phyloP scores from a whole-genome alignment of 1,139 yeast species.

The Protomyces gravidus region DNA sequence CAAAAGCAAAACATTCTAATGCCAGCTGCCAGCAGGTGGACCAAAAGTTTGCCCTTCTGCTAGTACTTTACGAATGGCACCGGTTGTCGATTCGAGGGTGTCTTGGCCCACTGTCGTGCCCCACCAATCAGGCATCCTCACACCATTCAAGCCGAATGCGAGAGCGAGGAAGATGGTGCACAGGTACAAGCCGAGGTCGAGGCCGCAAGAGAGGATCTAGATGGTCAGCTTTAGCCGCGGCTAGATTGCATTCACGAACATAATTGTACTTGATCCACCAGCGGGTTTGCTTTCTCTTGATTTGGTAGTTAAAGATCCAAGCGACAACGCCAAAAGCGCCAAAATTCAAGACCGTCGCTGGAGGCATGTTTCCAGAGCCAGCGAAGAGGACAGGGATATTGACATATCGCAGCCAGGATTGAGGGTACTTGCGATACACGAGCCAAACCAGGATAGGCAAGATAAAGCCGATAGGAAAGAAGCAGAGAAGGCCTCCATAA shows the following conservation, averaged over 20 bases:
- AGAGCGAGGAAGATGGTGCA: conserved; percentile 45
- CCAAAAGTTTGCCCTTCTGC: conserved; percentile 44
- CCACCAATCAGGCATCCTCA: conserved; percentile 48
- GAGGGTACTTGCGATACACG: conserved; percentile 19
- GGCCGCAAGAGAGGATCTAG: conserved; percentile 56
- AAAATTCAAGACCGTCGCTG: conserved; percentile 53
- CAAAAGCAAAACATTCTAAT: too few relatives aligned
- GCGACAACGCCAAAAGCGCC: conserved; percentile 50
- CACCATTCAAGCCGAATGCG: conserved; percentile 43
- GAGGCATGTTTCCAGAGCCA: conserved; percentile 51
- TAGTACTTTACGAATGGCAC: conserved; percentile 37
- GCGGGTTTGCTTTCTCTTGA: conserved; percentile 50
- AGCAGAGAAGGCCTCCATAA: conserved; percentile 38
- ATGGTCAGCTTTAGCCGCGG: conserved; percentile 41
- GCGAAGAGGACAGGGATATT: conserved; percentile 54
- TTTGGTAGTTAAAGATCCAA: conserved; percentile 50
- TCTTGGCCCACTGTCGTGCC: conserved; percentile 45
- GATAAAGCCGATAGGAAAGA: conserved; percentile 54
- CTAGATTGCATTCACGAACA: not conserved
- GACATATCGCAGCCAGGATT: conserved; percentile 41
- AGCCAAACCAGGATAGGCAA: conserved; percentile 47
- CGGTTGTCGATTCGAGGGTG: conserved; percentile 38
- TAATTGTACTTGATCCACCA: conserved; percentile 51
- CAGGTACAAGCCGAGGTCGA: conserved; percentile 53
- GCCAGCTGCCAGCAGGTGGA: conserved; percentile 34